A percentile compares a stretch with the other conserved stretches of the same genome.
Evolutionary conservation across 805 yeast genomes (phyloP).

Genomic region (Wickerhamomyces kurtzmanii): DNA sequence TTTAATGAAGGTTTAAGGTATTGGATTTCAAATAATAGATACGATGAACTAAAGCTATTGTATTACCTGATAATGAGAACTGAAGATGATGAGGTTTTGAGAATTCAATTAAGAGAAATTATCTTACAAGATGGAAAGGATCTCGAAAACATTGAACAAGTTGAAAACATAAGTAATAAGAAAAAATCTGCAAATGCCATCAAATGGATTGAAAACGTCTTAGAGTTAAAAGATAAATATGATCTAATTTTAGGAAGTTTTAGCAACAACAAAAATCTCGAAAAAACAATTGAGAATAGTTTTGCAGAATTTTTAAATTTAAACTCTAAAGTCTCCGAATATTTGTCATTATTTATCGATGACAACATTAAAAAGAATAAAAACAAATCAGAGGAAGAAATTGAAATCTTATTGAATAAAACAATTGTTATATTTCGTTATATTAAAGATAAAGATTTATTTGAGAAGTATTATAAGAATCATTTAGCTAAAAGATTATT

Average conservation of each 20-base stretch:
- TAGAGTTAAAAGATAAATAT: conserved; percentile 41
- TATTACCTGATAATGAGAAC: conserved; percentile 44
- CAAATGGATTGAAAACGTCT: conserved; percentile 55
- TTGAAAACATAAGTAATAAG: conserved; percentile 7
- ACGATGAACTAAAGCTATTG: conserved; percentile 32
- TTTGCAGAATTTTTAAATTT: conserved; percentile 52
- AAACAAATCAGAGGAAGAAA: conserved; percentile 33
- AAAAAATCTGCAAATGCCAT: conserved; percentile 43
- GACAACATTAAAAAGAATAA: conserved; percentile 41
- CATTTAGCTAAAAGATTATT: conserved; percentile 77
- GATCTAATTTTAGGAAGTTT: conserved; percentile 35
- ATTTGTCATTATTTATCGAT: conserved; percentile 47
- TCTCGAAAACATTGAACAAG: conserved; percentile 12
- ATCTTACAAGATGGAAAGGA: conserved; percentile 37
- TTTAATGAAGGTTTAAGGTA: conserved; percentile 43
- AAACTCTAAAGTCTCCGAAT: conserved; percentile 39
- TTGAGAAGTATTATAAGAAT: conserved; percentile 76
- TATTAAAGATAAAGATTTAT: conserved; percentile 74
- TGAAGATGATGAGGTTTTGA: conserved; percentile 42
- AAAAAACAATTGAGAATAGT: conserved; percentile 48
- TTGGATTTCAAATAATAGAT: conserved; percentile 43
- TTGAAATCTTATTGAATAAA: conserved; percentile 35
- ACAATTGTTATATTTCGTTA: conserved; percentile 57
- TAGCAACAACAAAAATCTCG: conserved; percentile 34
- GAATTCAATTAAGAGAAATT: conserved; percentile 33